phyloP scores from a whole-genome alignment of 805 yeast genomes.

The Yarrowia deformans region DNA sequence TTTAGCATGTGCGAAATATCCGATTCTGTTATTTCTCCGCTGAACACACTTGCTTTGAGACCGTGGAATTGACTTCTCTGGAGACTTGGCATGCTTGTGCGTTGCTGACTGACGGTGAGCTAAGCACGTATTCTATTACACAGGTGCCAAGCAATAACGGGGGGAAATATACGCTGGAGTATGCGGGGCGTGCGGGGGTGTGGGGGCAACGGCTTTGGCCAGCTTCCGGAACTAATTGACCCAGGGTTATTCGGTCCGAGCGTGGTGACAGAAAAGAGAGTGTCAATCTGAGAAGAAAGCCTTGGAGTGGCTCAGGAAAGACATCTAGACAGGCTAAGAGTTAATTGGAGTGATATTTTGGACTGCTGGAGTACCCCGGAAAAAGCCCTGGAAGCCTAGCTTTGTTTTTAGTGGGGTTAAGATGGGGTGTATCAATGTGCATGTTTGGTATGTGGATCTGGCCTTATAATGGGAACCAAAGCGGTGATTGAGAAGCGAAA shows the following conservation, averaged over 20 bases:
- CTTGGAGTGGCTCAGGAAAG: too few species aligned
- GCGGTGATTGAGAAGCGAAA: not conserved
- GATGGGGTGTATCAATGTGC: not conserved
- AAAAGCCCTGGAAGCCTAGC: not conserved
- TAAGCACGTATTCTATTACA: not conserved
- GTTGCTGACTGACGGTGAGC: slow-evolving; percentile 8
- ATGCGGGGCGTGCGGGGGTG: not conserved
- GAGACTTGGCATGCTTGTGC: not conserved
- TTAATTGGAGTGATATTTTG: not conserved
- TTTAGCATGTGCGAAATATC: not conserved
- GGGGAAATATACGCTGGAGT: not conserved
- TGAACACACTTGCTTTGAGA: not conserved
- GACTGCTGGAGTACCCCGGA: not conserved
- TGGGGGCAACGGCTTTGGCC: not conserved
- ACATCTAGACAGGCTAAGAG: not conserved
- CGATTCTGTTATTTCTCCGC: not conserved
- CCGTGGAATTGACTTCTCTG: not conserved
- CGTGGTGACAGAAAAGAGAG: too few species aligned
- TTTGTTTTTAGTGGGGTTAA: not conserved
- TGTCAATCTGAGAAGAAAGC: too few species aligned
- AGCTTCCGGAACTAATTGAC: too few species aligned
- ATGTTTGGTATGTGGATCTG: not conserved
- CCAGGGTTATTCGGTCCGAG: too few species aligned
- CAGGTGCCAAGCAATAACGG: not conserved
- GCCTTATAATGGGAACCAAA: not conserved